phyloP scores from a whole-genome alignment of 352 stramenopile species.

The Globisporangium apiculatum region DNA sequence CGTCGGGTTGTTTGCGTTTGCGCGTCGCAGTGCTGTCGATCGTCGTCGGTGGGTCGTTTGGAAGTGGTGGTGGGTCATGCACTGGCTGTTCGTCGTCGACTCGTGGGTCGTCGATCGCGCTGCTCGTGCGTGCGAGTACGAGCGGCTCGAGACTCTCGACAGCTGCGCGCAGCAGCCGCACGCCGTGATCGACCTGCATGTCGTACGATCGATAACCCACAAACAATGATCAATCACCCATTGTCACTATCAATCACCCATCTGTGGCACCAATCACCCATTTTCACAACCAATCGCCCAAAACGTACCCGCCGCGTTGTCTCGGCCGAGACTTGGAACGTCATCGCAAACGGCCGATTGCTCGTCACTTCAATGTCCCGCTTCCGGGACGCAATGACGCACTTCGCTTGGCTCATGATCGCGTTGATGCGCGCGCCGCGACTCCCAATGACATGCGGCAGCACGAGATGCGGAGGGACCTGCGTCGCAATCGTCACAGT shows the following conservation, averaged over 20 bases:
- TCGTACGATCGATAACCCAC: neutral
- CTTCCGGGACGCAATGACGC: conserved; percentile 39
- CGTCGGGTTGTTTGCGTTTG: neutral
- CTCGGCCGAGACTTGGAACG: conserved; percentile 48
- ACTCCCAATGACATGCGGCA: conserved; percentile 40
- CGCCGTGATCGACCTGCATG: conserved; percentile 17
- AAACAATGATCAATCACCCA: too few relatives aligned
- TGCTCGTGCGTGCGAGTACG: conserved; percentile 9
- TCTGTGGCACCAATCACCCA: too few relatives aligned
- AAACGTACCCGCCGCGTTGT: conserved; percentile 34
- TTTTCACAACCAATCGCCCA: too few relatives aligned
- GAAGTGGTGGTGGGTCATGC: neutral
- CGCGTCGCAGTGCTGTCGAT: neutral
- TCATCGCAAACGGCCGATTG: conserved; percentile 23
- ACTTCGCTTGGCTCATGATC: conserved; percentile 52
- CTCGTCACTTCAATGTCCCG: conserved; percentile 1
- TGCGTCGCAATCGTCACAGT: conserved; percentile 38
- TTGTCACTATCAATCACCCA: too few relatives aligned
- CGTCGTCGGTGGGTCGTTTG: neutral
- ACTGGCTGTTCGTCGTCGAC: conserved; percentile 1
- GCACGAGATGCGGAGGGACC: conserved; percentile 29
- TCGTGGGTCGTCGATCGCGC: neutral
- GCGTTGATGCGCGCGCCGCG: conserved; percentile 44
- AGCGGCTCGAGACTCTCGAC: conserved; percentile 37
- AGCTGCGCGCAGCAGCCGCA: conserved; percentile 23